Conservation (phyloP, 2,329 filamentous ascomycete species). For the Mycogone perniciosa region DNA sequence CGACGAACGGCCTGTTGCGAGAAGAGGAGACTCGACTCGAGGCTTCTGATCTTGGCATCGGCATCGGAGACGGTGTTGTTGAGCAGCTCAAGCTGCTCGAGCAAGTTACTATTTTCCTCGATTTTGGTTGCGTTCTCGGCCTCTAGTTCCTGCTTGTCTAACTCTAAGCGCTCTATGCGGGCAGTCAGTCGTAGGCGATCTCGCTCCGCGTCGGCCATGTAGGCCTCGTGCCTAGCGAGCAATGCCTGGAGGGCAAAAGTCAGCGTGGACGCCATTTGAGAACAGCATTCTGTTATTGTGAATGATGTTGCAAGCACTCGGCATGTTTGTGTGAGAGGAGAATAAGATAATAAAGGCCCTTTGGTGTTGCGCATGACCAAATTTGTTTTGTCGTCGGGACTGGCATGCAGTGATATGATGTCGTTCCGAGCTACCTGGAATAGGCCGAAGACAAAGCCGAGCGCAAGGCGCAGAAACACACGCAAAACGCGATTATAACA, state of each 20-base stretch:
- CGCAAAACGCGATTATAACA: conserved; percentile 20
- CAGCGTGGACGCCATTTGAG: conserved; percentile 46
- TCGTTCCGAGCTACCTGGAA: not conserved
- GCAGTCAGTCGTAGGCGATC: conserved; percentile 68
- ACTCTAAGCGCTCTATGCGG: conserved; percentile 71
- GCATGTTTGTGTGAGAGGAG: not conserved
- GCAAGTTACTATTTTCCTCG: conserved; percentile 73
- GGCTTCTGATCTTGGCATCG: conserved; percentile 68
- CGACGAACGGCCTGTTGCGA: conserved; percentile 72
- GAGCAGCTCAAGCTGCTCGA: conserved; percentile 77
- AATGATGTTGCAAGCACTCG: not conserved
- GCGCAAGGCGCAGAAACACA: conserved; percentile 3
- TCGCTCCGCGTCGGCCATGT: conserved; percentile 85
- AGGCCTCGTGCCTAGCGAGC: conserved; percentile 85
- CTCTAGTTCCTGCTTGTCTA: conserved; percentile 67
- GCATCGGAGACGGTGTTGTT: conserved; percentile 76
- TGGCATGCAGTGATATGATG: not conserved
- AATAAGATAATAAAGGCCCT: no score
- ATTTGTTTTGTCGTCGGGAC: no score
- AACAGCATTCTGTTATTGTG: not conserved
- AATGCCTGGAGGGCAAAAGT: conserved; percentile 77
- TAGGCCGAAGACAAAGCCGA: not conserved
- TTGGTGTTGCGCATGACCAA: no score
- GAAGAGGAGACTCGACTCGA: conserved; percentile 70
- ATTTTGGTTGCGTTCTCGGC: conserved; percentile 69